Evolutionary conservation across 306 rosid genomes (phyloP).

Genomic region (Quillaja saponaria): DNA sequence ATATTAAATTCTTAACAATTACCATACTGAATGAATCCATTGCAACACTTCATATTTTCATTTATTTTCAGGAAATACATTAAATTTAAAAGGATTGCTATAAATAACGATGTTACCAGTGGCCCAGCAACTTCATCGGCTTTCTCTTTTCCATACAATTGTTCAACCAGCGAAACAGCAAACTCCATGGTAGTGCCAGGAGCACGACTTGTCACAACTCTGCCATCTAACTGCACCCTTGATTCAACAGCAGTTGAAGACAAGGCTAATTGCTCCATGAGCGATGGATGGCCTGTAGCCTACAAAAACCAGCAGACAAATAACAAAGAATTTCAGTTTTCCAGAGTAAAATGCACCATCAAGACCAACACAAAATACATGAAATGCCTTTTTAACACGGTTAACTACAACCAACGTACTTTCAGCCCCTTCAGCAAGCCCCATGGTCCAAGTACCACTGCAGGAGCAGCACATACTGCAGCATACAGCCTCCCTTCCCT

Average conservation of each 20-base stretch:
- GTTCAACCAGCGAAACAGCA: constrained; percentile 70
- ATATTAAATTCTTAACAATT: too few species aligned
- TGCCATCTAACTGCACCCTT: constrained; percentile 84
- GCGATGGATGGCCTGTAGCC: constrained; percentile 85
- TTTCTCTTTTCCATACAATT: constrained; percentile 79
- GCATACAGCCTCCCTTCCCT: constrained; percentile 72
- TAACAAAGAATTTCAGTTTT: not conserved
- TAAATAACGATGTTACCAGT: constrained; percentile 53
- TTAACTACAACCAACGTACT: constrained; percentile 57
- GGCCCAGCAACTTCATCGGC: constrained; percentile 85
- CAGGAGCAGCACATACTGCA: constrained; percentile 95
- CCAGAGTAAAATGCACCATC: not conserved
- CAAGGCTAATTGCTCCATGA: constrained; percentile 75
- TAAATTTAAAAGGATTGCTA: too few species aligned
- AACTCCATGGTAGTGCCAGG: constrained; percentile 95
- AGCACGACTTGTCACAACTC: constrained; percentile 80
- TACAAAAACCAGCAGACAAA: constrained; percentile 34
- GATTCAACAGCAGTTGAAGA: constrained; percentile 70
- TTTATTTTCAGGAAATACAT: too few species aligned
- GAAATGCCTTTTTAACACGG: too few species aligned
- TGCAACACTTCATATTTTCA: too few species aligned
- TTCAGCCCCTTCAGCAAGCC: constrained; percentile 82
- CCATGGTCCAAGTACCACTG: constrained; percentile 84
- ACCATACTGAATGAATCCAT: too few species aligned
- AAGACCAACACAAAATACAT: constrained; percentile 11